These are phyloP conservation scores for Kwoniella shandongensis DNA, from an alignment of 768 basidiomycete species.

Conservation along the genomic window DNA sequence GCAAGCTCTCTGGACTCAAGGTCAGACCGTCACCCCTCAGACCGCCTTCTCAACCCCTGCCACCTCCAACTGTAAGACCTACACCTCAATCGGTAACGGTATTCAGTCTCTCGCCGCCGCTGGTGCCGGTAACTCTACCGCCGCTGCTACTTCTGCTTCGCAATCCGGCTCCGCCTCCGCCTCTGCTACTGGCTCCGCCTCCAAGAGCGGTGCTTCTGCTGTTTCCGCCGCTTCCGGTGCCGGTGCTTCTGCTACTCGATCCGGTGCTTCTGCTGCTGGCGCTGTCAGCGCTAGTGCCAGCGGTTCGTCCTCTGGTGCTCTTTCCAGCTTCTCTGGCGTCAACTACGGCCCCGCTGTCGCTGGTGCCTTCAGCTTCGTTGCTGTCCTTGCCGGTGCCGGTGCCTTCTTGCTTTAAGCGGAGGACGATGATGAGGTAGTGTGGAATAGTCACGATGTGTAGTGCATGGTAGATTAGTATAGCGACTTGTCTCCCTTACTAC, in stretches of 20 bases:
- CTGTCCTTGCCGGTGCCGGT: conserved; percentile 39
- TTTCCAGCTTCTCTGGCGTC: conserved; percentile 21
- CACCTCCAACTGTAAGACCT: conserved; percentile 54
- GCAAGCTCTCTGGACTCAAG: conserved; percentile 49
- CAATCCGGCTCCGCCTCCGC: conserved; percentile 55
- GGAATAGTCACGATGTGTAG: no score
- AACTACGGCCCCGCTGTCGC: conserved; percentile 32
- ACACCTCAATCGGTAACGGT: conserved; percentile 50
- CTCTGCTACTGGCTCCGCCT: conserved; percentile 23
- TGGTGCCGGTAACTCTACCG: conserved; percentile 59
- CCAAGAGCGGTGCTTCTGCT: conserved; percentile 16
- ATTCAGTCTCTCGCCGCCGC: conserved; percentile 22
- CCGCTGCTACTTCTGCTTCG: conserved; percentile 59
- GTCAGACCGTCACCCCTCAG: conserved; percentile 52
- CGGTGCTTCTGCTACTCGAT: conserved; percentile 8
- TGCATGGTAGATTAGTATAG: no score
- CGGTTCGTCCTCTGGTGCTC: conserved; percentile 24
- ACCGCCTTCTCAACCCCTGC: conserved; percentile 51
- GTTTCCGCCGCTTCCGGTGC: conserved; percentile 21
- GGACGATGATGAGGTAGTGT: not conserved
- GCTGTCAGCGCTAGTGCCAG: conserved; percentile 22
- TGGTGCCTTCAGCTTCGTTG: conserved; percentile 26
- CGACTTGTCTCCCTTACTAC: no score
- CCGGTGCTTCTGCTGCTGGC: conserved; percentile 18
- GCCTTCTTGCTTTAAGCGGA: conserved; percentile 40